Evolutionary conservation across 2,329 filamentous ascomycete species (phyloP), one percentile per base, ranked within the genome.

Genomic region (Aspergillus sp.): DNA sequence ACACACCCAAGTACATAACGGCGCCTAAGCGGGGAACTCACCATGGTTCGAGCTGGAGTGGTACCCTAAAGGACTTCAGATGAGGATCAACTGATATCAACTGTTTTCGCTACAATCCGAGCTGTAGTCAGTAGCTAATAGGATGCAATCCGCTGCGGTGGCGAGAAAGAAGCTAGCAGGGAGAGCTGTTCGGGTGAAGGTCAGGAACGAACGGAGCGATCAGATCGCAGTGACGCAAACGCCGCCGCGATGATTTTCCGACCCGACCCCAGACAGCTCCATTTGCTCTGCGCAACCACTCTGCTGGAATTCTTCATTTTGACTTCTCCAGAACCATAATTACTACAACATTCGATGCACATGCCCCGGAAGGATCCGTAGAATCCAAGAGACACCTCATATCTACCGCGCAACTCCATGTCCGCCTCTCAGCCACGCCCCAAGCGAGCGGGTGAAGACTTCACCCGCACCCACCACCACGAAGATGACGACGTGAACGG

Each of bases 381-480:
- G 13, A 23, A 23, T 15, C 21, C 17, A 19, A 36, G 2, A 5
- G 13, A 23, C 10, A 45, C 10, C 19, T 21, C 3, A 10, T 9
- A 7, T 45, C 5, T 45, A 28, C 23, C 7, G 36, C 28, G 23
- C 30, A 21, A 19, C 38, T 15, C 25, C 36, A 89, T 86, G 83
- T 81, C 86, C 12, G 85, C 84, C 56, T 82, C 85, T 55, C 87
- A 88, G 28, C 90, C 89, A 56, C 89, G 91, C 39, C 91, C 91
- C 9, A 96, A 94, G 79, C 89, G 92, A 65, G 89, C 87, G 4
- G 91, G 89, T 69, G 92, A 97, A 79, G 87, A 89, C 69, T 96
- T 91, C 73, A 87, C 89, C 48, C 88, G 91, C 60, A 87, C 87
- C 17, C 87, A 94, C 70, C 80, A 84, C 70, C 80, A 84, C 66